Evolutionary conservation across 306 rosid species (phyloP).

Genomic region (Hippophae gyantsensis): DNA sequence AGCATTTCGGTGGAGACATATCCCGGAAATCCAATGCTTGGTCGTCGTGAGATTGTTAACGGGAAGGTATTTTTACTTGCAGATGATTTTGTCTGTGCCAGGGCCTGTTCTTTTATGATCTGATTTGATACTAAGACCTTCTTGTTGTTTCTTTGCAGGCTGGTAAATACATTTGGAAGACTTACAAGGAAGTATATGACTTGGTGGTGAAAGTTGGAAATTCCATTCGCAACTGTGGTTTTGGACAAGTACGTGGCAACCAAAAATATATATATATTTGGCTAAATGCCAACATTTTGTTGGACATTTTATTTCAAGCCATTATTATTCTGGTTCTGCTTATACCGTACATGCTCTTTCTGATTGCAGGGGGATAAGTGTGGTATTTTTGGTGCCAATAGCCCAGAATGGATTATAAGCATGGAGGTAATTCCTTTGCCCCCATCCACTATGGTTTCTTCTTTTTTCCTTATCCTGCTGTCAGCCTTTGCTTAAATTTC

Average conservation of each 20-base stretch:
- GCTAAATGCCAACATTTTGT: background rate
- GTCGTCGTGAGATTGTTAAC: conserved; percentile 49
- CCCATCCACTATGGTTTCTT: background rate
- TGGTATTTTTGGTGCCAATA: conserved; percentile 80
- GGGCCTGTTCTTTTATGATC: background rate
- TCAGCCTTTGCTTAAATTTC: background rate
- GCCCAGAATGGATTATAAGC: conserved; percentile 85
- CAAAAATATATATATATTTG: background rate
- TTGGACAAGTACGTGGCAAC: conserved; percentile 35
- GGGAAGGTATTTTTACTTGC: conserved; percentile 46
- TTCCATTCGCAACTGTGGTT: conserved; percentile 58
- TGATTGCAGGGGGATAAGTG: conserved; percentile 67
- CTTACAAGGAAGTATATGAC: conserved; percentile 66
- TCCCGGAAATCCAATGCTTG: conserved; percentile 73
- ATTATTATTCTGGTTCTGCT: background rate
- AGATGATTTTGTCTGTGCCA: too few species aligned
- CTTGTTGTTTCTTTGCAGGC: conserved; percentile 33
- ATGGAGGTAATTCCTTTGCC: conserved; percentile 53
- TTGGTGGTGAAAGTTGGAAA: conserved; percentile 70
- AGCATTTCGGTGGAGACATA: conserved; percentile 73
- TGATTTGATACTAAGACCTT: conserved; percentile 8
- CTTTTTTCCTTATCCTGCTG: background rate
- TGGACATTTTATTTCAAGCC: background rate
- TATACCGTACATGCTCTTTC: conserved; percentile 11
- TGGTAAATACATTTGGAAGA: conserved; percentile 70